A percentile compares a stretch with the other conserved stretches of the same genome.
Evolutionary conservation across 148 eudicot species (phyloP).

Genomic region (Diospyros kaki): DNA sequence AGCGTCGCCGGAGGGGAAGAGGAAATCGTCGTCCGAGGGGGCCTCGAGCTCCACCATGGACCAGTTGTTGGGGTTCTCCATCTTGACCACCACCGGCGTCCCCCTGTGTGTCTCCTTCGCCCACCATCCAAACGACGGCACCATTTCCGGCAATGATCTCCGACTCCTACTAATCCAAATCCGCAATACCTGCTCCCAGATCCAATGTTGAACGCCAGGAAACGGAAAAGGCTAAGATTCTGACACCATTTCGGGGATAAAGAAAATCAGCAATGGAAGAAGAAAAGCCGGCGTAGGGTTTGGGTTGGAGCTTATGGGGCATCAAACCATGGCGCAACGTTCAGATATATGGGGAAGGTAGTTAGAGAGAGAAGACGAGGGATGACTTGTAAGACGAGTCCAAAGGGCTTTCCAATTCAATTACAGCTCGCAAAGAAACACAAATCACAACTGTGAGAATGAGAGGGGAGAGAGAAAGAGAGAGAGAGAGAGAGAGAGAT

Average conservation of each 20-base stretch:
- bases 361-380: not conserved
- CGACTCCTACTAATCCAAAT: not conserved
- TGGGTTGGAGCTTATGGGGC: no score
- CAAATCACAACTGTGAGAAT: not conserved
- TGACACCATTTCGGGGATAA: constrained; percentile 14
- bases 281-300: constrained; percentile 8
- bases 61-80: constrained; percentile 93
- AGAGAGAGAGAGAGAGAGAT: constrained; percentile 7
- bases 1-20: constrained; percentile 22
- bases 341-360: not conserved
- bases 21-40: constrained; percentile 42
- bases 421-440: constrained; percentile 39
- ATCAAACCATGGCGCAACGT: no score
- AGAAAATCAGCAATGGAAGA: not conserved
- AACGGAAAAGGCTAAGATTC: not conserved
- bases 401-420: constrained; percentile 11
- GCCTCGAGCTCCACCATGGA: constrained; percentile 71
- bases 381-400: constrained; percentile 7
- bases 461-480: not conserved
- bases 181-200: not conserved
- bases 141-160: constrained; percentile 31
- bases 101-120: constrained; percentile 55
- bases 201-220: constrained; percentile 12
- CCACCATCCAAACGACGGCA: constrained; percentile 67
- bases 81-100: constrained; percentile 84